Conservation (phyloP, 257 asterid genomes). For the Nicotiana attenuata region DNA sequence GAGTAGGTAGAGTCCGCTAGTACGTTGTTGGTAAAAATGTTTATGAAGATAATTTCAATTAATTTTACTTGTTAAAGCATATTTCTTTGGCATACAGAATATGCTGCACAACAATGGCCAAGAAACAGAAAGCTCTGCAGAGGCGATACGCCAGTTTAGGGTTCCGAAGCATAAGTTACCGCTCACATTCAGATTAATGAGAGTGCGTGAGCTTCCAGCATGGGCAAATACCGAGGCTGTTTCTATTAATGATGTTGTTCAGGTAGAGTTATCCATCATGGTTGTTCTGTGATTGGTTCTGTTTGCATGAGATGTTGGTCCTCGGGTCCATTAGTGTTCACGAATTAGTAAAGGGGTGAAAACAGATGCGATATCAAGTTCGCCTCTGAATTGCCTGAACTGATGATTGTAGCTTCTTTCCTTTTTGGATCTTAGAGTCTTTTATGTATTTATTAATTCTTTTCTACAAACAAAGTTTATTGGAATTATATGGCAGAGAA, state of each 20-base stretch:
- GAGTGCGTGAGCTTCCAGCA: slow-evolving; percentile 68
- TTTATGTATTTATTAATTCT: background rate
- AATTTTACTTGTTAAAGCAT: background rate
- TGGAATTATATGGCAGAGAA: background rate
- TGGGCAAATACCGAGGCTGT: slow-evolving; percentile 96
- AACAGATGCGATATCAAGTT: background rate
- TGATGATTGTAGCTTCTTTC: background rate
- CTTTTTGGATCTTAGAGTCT: background rate
- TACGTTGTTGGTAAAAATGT: background rate
- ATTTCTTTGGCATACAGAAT: slow-evolving; percentile 26
- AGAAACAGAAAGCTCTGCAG: slow-evolving; percentile 24
- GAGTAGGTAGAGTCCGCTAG: background rate
- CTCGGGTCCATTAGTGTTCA: background rate
- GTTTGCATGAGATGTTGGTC: background rate
- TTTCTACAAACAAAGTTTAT: background rate
- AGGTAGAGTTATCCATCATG: slow-evolving; percentile 33
- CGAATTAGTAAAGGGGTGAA: background rate
- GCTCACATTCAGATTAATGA: slow-evolving; percentile 56
- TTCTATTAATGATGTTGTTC: slow-evolving; percentile 77
- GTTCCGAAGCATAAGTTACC: slow-evolving; percentile 51
- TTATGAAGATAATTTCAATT: background rate
- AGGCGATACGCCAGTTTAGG: slow-evolving; percentile 46
- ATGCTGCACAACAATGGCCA: slow-evolving; percentile 18
- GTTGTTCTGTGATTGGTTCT: background rate
- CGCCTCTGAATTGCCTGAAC: background rate